Evolutionary conservation across 2,329 filamentous ascomycete species (phyloP).

Genomic region (Cryphonectria japonica): DNA sequence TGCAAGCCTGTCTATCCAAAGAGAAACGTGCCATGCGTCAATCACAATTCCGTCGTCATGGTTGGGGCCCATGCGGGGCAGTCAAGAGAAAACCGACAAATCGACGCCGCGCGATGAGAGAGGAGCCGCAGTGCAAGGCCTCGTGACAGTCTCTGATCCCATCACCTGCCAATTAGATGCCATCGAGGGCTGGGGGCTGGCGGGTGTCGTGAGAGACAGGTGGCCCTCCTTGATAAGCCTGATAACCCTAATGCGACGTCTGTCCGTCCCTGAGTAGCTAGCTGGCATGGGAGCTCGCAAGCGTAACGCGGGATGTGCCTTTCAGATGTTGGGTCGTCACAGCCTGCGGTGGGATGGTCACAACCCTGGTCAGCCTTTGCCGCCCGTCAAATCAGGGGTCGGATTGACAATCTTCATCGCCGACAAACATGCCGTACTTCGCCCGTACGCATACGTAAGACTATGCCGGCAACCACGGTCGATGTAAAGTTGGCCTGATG

Average conservation of each 20-base stretch:
- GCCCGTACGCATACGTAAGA: neutral
- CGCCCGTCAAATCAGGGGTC: slow-evolving; percentile 22
- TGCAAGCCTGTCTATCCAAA: slow-evolving; percentile 5
- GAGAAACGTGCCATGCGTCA: slow-evolving; percentile 12
- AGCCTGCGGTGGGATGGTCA: slow-evolving; percentile 13
- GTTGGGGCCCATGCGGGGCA: neutral
- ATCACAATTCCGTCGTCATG: slow-evolving; percentile 16
- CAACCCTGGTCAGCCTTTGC: slow-evolving; percentile 27
- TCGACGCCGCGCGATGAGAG: slow-evolving; percentile 3
- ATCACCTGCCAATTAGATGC: neutral
- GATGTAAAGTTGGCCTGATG: neutral
- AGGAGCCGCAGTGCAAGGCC: slow-evolving; percentile 8
- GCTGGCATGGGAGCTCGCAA: neutral
- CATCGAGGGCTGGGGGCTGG: neutral
- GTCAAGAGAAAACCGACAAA: neutral
- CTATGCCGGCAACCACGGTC: neutral
- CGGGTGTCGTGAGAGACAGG: neutral
- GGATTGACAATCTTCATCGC: slow-evolving; percentile 5
- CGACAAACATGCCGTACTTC: slow-evolving; percentile 1
- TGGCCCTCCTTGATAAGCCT: slow-evolving; percentile 12
- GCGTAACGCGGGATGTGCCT: neutral
- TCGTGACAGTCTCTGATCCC: slow-evolving; percentile 8
- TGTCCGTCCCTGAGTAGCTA: slow-evolving; percentile 10
- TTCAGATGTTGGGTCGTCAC: neutral
- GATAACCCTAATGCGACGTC: slow-evolving; percentile 22